Percentiles rank a stretch among this genome's conserved stretches.
Evolutionary conservation across 163 green algal species (phyloP).

Genomic region (Trebouxiophyceae sp.): DNA sequence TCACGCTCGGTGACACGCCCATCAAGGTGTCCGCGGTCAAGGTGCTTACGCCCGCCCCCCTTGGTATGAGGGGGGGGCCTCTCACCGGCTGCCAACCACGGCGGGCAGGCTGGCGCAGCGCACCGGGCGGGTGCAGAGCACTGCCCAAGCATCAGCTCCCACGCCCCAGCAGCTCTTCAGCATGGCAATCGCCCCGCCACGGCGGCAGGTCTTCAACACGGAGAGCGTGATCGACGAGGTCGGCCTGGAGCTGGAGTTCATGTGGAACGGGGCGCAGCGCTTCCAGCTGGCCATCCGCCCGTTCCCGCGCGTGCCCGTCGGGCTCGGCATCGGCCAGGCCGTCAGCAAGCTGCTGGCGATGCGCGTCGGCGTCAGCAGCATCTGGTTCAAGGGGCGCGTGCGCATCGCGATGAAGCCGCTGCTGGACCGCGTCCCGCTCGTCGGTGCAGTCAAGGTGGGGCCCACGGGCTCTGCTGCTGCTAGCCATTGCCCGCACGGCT

Average conservation of each 20-base stretch:
- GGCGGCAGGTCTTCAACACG: slow-evolving; percentile 2
- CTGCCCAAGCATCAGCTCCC: too few relatives aligned
- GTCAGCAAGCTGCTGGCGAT: slow-evolving; percentile 11
- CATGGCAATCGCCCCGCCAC: too few relatives aligned
- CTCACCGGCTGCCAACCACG: too few relatives aligned
- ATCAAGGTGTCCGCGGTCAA: not conserved
- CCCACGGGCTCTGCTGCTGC: too few relatives aligned
- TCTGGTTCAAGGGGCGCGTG: slow-evolving; percentile 22
- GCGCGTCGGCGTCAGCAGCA: slow-evolving; percentile 29
- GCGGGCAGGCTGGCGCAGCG: too few relatives aligned
- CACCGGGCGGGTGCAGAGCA: too few relatives aligned
- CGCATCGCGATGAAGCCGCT: slow-evolving; percentile 31
- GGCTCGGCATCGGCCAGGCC: not conserved
- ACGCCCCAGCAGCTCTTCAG: too few relatives aligned
- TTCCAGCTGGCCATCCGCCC: slow-evolving; percentile 33
- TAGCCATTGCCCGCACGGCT: too few relatives aligned
- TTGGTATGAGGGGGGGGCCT: too few relatives aligned
- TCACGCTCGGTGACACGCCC: slow-evolving; percentile 4
- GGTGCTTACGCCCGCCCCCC: too few relatives aligned
- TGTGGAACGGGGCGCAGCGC: slow-evolving; percentile 29
- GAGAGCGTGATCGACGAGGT: slow-evolving; percentile 28
- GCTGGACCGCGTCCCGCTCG: slow-evolving; percentile 22
- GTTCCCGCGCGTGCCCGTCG: slow-evolving; percentile 16
- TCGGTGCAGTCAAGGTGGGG: slow-evolving; percentile 23
- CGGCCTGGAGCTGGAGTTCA: slow-evolving; percentile 31